Evolutionary conservation across 2,329 filamentous ascomycete genomes (phyloP).

Genomic region (Aspergillus brunneoviolaceus): DNA sequence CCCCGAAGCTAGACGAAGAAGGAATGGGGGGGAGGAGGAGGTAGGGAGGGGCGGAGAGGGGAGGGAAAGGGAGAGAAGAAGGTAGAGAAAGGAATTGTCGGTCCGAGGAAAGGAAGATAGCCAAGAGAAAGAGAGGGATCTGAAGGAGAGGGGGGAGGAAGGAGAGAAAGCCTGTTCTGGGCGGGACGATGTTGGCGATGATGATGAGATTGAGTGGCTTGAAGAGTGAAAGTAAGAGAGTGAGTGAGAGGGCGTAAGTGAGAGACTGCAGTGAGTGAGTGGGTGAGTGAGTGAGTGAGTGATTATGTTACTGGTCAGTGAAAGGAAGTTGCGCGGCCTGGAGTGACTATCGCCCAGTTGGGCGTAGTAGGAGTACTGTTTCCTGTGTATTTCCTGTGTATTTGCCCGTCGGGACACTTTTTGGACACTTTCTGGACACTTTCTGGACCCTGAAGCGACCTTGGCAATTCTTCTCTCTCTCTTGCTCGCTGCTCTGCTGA

Average conservation of each 20-base stretch:
- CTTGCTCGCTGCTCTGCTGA: background rate
- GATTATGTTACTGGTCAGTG: too few species aligned
- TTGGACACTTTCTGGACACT: background rate
- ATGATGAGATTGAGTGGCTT: too few species aligned
- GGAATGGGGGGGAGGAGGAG: background rate
- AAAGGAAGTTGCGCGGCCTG: background rate
- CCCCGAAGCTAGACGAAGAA: background rate
- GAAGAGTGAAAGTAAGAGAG: too few species aligned
- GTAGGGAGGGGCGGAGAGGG: background rate
- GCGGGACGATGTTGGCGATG: too few species aligned
- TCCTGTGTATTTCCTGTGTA: background rate
- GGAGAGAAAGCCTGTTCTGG: background rate
- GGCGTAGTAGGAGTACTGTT: background rate
- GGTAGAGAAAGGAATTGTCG: constrained; percentile 3
- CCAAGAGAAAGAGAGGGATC: background rate
- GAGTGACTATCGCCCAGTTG: background rate
- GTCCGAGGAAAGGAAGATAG: constrained; percentile 3
- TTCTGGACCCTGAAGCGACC: background rate
- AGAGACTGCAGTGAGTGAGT: too few species aligned
- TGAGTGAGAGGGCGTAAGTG: too few species aligned
- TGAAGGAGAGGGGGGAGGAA: background rate
- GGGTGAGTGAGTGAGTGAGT: too few species aligned
- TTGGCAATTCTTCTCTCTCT: background rate
- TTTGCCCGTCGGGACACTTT: background rate
- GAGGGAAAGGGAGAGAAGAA: constrained; percentile 6